These are phyloP conservation scores for Lycium ferocissimum DNA, from an alignment of 257 asterid species.

Conservation along the genomic window DNA sequence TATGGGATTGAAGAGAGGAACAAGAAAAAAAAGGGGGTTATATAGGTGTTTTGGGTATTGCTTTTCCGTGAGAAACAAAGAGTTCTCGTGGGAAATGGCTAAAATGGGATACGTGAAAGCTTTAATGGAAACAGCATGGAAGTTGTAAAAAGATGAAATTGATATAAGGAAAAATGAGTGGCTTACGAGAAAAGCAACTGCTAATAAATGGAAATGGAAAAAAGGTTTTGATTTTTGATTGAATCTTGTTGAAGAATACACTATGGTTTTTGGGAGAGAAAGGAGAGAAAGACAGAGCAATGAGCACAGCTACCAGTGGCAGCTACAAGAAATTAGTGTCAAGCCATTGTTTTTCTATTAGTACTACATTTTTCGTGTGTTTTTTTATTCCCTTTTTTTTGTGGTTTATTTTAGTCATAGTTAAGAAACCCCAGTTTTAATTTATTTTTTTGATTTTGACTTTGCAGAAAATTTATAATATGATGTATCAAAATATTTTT, in stretches of 20 bases:
- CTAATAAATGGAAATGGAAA: neutral
- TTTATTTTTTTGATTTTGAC: no score
- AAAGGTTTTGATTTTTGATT: neutral
- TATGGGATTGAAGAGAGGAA: neutral
- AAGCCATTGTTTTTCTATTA: neutral
- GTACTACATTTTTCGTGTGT: neutral
- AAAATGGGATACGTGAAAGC: conserved; percentile 52
- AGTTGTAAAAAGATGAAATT: conserved; percentile 27
- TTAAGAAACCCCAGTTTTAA: no score
- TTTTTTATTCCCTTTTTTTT: neutral
- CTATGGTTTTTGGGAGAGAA: conserved; percentile 15
- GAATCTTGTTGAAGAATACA: conserved; percentile 17
- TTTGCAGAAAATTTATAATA: no score
- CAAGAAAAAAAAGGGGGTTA: conserved; percentile 29
- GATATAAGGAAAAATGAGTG: conserved; percentile 35
- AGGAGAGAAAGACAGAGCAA: neutral
- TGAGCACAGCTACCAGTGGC: no score
- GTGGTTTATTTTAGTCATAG: neutral
- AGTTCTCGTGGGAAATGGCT: conserved; percentile 36
- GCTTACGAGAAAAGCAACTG: conserved; percentile 72
- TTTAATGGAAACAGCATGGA: conserved; percentile 62
- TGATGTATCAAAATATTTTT: no score
- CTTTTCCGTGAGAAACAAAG: conserved; percentile 52
- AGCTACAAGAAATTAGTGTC: neutral
- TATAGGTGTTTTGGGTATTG: conserved; percentile 42